A percentile compares a stretch with the other conserved stretches of the same genome.
These are phyloP conservation scores for Collybia nuda DNA, from an alignment of 768 basidiomycete genomes.

Conservation along the genomic window DNA sequence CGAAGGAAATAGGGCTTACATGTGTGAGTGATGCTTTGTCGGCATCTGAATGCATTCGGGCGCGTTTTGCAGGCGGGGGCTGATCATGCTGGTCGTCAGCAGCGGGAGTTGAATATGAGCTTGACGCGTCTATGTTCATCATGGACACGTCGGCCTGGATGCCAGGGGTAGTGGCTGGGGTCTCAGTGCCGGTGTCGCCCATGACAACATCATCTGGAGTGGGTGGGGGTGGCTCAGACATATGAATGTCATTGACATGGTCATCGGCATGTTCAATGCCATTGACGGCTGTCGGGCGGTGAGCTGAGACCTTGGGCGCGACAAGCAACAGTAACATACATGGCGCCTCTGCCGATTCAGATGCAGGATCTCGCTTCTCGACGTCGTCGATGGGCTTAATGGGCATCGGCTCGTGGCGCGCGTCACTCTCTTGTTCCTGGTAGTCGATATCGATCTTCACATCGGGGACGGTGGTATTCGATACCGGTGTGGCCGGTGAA, in stretches of 20 bases:
- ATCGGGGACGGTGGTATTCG: conserved; percentile 44
- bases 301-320: conserved; percentile 16
- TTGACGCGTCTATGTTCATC: conserved; percentile 32
- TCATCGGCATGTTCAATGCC: conserved; percentile 22
- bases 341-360: conserved; percentile 47
- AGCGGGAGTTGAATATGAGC: conserved; percentile 31
- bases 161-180: conserved; percentile 38
- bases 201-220: conserved; percentile 37
- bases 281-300: conserved; percentile 31
- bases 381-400: conserved; percentile 43
- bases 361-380: conserved; percentile 39
- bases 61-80: conserved; percentile 83
- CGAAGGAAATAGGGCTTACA: conserved; percentile 51
- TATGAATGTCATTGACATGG: conserved; percentile 53
- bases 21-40: conserved; percentile 73
- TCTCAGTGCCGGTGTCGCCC: conserved; percentile 37
- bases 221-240: conserved; percentile 42
- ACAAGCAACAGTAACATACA: conserved; percentile 36
- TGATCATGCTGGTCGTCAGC: conserved; percentile 55
- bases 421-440: conserved; percentile 67
- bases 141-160: conserved; percentile 38
- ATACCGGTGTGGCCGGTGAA: conserved; percentile 64
- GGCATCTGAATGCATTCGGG: conserved; percentile 73
- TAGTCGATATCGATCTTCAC: conserved; percentile 66
- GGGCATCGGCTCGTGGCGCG: conserved; percentile 56